Evolutionary conservation across 1,139 yeast species (phyloP), one percentile per base, ranked within the genome.

Genomic region (Geotrichum australiense): DNA sequence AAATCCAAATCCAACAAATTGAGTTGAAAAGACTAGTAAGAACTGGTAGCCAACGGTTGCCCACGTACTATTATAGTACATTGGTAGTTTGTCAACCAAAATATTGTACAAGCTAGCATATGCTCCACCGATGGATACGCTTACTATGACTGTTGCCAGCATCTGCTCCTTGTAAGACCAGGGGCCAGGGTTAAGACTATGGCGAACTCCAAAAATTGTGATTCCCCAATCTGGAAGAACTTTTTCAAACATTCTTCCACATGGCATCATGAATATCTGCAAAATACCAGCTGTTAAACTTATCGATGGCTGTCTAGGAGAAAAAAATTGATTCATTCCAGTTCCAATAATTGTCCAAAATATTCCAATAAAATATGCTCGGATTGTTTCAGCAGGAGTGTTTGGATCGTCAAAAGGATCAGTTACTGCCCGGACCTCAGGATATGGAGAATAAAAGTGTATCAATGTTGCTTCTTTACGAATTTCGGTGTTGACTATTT

Each of bases 111-210:
- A 33, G 23, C 47, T 61, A 16, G 65, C 69, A 46, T 70, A 68
- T 14, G 44, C 41, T 3, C 41, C 41, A 5, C 44, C 41, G 16
- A 45, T 45, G 14, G 52, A 42, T 32, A 51, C 50, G 23, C 43
- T 42, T 23, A 50, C 46, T 18, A 51, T 50, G 21, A 51, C 41
- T 3, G 80, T 70, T 2, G 76, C 64, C 46, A 75, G 63, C 79
- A 76, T 76, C 63, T 80, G 84, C 54, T 80, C 89, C 56, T 80
- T 80, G 53, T 64, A 69, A 24, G 71, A 65, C 82, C 84, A 80
- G 4, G 77, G 76, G 6, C 79, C 79, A 1, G 78, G 77, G 59
- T 78, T 69, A 51, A 74, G 51, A 42, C 72, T 57, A 51, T 57
- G 44, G 43, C 63, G 62, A 39, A 47, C 53, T 34, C 65, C 71